Evolutionary conservation across 345 rosid species (phyloP), one percentile per base, ranked within the genome.

Genomic region (Triadica sebifera): DNA sequence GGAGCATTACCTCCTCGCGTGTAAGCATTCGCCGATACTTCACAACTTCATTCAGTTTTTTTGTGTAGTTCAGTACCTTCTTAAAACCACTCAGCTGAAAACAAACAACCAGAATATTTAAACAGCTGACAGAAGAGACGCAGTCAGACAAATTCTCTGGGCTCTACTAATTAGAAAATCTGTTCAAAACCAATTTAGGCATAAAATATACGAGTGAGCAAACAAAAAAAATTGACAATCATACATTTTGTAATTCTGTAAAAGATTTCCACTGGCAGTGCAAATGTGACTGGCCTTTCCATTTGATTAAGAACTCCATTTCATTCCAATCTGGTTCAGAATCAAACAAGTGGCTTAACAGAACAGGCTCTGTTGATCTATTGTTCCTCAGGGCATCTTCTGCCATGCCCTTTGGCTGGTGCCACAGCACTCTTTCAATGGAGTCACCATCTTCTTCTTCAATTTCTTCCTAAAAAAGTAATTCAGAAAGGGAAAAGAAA

Each of bases 241-340:
- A 73, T 89, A 96, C 99, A 89, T 89, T 89, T 84, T 96, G 99
- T 71, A 96, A 79, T 69, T 96, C 93, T 53, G 82, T 71, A 72
- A 91, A 80, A 46, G 93, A 82, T 81, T 93, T 96, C 99, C 99
- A 96, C 84, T 89, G 96, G 78, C 97, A 96, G 73, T 96, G 99
- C 82, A 96, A 85, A 78, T 96, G 99, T 34, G 99, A 96, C 87
- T 90, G 98, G 82, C 98, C 98, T 81, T 96, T 96, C 99, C 98
- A 96, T 85, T 96, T 96, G 72, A 96, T 93, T 78, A 93, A 80
- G 83, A 93, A 93, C 81, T 93, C 99, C 85, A 91, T 87, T 50
- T 90, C 89, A 77, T 89, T 86, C 98, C 96, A 96, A 83, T 93
- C 93, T 61, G 90, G 87, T 74, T 84, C 91, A 73, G 85, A 81